Conservation (phyloP, 202 grass and related monocot species). For the Digitaria exilis region DNA sequence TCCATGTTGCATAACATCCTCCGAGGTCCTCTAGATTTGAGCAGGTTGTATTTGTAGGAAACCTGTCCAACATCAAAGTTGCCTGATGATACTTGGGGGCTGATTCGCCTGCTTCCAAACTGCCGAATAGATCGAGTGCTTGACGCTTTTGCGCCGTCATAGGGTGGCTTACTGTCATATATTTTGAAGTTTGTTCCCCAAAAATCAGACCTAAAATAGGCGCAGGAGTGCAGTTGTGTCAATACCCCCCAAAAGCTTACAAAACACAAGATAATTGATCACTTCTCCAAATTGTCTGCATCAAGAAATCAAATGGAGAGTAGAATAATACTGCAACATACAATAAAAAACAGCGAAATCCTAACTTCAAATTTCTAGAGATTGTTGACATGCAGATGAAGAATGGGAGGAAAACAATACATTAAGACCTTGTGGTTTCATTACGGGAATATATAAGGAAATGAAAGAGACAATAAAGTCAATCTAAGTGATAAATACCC, state of each 20-base stretch:
- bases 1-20: slow-evolving; percentile 60
- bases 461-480: not conserved
- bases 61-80: slow-evolving; percentile 57
- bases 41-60: slow-evolving; percentile 62
- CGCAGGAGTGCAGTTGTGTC: not conserved
- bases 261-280: not conserved
- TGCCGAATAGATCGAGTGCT: slow-evolving; percentile 41
- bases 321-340: not conserved
- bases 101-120: slow-evolving; percentile 64
- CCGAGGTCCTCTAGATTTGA: slow-evolving; percentile 62
- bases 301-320: not conserved
- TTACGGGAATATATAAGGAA: not conserved
- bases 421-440: not conserved
- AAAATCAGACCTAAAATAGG: slow-evolving; percentile 60
- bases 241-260: not conserved
- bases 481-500: not conserved
- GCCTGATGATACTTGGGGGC: slow-evolving; percentile 44
- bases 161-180: slow-evolving; percentile 54
- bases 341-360: not conserved
- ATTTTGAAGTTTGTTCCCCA: slow-evolving; percentile 63
- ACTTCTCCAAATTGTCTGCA: not conserved
- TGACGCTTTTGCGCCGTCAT: slow-evolving; percentile 52
- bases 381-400: not conserved
- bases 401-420: not conserved
- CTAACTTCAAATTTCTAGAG: slow-evolving; percentile 1